phyloP scores from a whole-genome alignment of 306 rosid genomes.

The Coriaria nepalensis region DNA sequence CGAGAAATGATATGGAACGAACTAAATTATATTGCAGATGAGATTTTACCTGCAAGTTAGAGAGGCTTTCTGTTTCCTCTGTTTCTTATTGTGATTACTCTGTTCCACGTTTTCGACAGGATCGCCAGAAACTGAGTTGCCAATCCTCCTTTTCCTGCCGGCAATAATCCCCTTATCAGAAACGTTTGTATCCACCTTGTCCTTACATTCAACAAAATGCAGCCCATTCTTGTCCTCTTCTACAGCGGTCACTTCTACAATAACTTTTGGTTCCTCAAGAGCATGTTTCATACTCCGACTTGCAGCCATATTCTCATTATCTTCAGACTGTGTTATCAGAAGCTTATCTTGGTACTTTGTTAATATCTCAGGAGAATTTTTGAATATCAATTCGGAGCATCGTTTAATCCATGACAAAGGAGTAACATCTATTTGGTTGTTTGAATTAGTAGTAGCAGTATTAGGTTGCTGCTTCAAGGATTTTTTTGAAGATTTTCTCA shows the following conservation, averaged over 20 bases:
- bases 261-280: slow-evolving; percentile 66
- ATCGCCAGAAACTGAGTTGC: slow-evolving; percentile 15
- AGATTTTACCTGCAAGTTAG: slow-evolving; percentile 31
- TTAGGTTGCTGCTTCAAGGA: slow-evolving; percentile 25
- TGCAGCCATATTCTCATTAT: slow-evolving; percentile 23
- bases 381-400: slow-evolving; percentile 55
- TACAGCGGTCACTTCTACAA: slow-evolving; percentile 61
- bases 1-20: slow-evolving; percentile 1
- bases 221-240: slow-evolving; percentile 23
- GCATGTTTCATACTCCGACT: slow-evolving; percentile 29
- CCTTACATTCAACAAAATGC: slow-evolving; percentile 18
- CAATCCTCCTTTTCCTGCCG: slow-evolving; percentile 56
- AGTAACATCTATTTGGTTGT: slow-evolving; percentile 20
- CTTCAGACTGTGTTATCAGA: slow-evolving; percentile 12
- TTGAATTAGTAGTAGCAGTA: slow-evolving; percentile 19
- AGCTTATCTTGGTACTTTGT: slow-evolving; percentile 19
- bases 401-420: slow-evolving; percentile 68
- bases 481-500: slow-evolving; percentile 31
- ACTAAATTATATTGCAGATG: not conserved
- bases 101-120: slow-evolving; percentile 25
- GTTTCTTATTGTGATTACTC: slow-evolving; percentile 39
- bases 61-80: slow-evolving; percentile 29
- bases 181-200: slow-evolving; percentile 28
- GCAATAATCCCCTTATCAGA: slow-evolving; percentile 23
- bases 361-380: slow-evolving; percentile 41